These are phyloP conservation scores for Erucastrum elatum DNA, from an alignment of 345 rosid genomes.

Conservation along the genomic window DNA sequence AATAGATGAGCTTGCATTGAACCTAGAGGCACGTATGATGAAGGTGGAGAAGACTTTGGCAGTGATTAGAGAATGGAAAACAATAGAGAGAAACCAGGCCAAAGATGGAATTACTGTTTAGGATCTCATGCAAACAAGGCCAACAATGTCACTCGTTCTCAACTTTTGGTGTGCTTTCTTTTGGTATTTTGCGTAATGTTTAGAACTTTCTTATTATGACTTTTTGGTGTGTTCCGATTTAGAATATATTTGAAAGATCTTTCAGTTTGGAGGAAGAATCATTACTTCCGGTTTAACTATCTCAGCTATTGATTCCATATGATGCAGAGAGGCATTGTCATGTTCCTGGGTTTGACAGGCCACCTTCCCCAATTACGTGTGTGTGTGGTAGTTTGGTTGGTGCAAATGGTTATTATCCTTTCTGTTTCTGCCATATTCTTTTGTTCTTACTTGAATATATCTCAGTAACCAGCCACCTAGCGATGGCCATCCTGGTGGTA, in stretches of 20 bases:
- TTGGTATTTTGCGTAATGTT: not conserved
- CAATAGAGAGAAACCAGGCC: not conserved
- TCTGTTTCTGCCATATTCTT: no score
- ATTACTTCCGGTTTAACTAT: not conserved
- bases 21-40: slow-evolving; percentile 12
- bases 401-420: not conserved
- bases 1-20: not conserved
- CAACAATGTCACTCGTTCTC: not conserved
- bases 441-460: not conserved
- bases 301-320: no score
- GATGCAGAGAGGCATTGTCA: not conserved
- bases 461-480: slow-evolving; percentile 45
- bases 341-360: no score
- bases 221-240: not conserved
- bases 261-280: not conserved
- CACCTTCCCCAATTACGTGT: no score
- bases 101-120: not conserved
- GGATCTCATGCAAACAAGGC: not conserved
- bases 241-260: not conserved
- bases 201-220: not conserved
- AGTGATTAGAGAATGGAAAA: no score
- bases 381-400: not conserved
- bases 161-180: not conserved
- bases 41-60: not conserved
- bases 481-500: slow-evolving; percentile 52